These are phyloP conservation scores for Lentinula detonsa DNA, from an alignment of 768 basidiomycete genomes.

Conservation along the genomic window DNA sequence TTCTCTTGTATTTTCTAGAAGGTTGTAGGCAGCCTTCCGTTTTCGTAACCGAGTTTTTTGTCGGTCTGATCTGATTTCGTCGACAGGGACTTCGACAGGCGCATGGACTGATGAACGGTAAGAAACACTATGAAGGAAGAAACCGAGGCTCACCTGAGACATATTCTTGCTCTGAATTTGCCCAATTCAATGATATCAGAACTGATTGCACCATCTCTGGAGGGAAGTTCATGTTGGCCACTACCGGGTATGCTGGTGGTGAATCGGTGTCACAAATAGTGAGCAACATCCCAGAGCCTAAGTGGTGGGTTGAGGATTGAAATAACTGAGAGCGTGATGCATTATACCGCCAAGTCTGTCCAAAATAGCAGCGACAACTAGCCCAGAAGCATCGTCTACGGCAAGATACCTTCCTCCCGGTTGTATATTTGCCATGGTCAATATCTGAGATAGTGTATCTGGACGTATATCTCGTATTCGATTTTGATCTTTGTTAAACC, in stretches of 20 bases:
- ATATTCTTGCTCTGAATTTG: constrained; percentile 75
- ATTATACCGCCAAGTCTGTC: constrained; percentile 76
- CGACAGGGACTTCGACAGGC: constrained; percentile 51
- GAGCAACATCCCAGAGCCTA: constrained; percentile 77
- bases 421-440: constrained; percentile 75
- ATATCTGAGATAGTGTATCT: constrained; percentile 85
- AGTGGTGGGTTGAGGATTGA: background rate
- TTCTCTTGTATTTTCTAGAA: constrained; percentile 57
- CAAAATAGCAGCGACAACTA: constrained; percentile 79
- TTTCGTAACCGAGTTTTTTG: constrained; percentile 70
- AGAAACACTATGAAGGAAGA: background rate
- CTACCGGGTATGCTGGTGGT: constrained; percentile 84
- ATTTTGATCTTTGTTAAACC: constrained; percentile 78
- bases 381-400: constrained; percentile 88
- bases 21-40: constrained; percentile 64
- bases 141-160: constrained; percentile 43
- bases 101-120: constrained; percentile 39
- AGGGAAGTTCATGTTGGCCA: constrained; percentile 83
- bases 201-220: constrained; percentile 44
- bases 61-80: constrained; percentile 62
- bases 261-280: constrained; percentile 87
- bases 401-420: constrained; percentile 86
- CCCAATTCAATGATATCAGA: constrained; percentile 82
- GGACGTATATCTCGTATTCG: constrained; percentile 80
- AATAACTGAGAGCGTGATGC: background rate